Evolutionary conservation across 2,329 filamentous ascomycete genomes (phyloP).

Genomic region (Fusarium continuum): DNA sequence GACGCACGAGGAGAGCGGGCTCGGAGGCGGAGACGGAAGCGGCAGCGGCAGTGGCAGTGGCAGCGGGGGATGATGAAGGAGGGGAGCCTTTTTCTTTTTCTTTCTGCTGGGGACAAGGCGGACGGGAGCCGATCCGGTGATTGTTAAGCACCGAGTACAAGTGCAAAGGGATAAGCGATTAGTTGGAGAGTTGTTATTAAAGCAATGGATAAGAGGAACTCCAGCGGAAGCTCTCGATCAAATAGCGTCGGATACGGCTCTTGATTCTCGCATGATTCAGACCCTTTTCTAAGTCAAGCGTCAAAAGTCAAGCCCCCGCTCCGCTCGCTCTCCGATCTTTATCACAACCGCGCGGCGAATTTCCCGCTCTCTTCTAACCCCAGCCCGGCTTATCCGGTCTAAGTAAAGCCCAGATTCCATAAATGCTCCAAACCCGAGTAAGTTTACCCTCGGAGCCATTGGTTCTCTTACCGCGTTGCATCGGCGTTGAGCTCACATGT

Average conservation of each 20-base stretch:
- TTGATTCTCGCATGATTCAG: slow-evolving; percentile 37
- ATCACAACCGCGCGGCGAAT: slow-evolving; percentile 44
- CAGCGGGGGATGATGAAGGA: slow-evolving; percentile 24
- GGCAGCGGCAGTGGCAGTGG: slow-evolving; percentile 19
- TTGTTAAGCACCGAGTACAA: neutral
- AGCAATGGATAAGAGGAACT: neutral
- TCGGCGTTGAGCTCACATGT: slow-evolving; percentile 37
- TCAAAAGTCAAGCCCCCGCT: slow-evolving; percentile 9
- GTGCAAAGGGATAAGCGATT: neutral
- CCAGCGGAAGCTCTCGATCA: neutral
- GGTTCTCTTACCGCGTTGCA: slow-evolving; percentile 9
- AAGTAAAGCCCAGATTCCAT: slow-evolving; percentile 5
- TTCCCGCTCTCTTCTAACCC: slow-evolving; percentile 22
- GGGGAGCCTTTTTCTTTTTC: slow-evolving; percentile 23
- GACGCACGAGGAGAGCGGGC: slow-evolving; percentile 34
- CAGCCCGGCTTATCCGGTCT: slow-evolving; percentile 37
- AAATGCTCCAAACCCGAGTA: slow-evolving; percentile 7
- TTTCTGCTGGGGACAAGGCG: slow-evolving; percentile 2
- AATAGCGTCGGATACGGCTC: neutral
- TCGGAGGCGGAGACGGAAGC: slow-evolving; percentile 36
- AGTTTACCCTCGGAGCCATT: slow-evolving; percentile 12
- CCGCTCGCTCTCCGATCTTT: slow-evolving; percentile 31
- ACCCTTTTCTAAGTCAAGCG: slow-evolving; percentile 11
- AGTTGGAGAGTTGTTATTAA: neutral
- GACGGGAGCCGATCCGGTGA: slow-evolving; percentile 17